A percentile compares a stretch with the other conserved stretches of the same genome.
Conservation (phyloP, 2,329 filamentous ascomycete species). For the Microdochium bolleyi region DNA sequence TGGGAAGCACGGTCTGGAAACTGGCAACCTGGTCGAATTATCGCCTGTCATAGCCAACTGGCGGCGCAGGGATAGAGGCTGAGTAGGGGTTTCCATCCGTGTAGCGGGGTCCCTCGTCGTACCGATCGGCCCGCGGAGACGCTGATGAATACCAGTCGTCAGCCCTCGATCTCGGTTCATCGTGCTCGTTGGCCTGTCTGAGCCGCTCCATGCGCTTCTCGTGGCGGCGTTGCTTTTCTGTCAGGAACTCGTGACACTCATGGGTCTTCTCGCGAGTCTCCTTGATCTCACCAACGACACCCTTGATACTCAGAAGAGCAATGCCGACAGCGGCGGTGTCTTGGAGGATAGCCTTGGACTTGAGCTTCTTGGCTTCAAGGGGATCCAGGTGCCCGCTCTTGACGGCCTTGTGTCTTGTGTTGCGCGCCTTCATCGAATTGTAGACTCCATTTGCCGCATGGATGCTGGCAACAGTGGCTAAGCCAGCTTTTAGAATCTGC, state of each 20-base stretch:
- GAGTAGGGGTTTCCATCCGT: conserved; percentile 39
- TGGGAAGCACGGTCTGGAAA: too few relatives aligned
- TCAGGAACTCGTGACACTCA: conserved; percentile 39
- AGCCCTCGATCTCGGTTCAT: conserved; percentile 28
- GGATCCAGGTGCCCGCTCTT: conserved; percentile 42
- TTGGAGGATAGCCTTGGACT: conserved; percentile 47
- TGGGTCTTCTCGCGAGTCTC: conserved; percentile 42
- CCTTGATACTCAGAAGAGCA: conserved; percentile 49
- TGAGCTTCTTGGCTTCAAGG: conserved; percentile 46
- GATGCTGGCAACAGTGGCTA: conserved; percentile 51
- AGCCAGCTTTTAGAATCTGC: conserved; percentile 47
- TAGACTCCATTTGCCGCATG: conserved; percentile 53
- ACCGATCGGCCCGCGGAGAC: conserved; percentile 27
- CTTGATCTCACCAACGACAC: conserved; percentile 47
- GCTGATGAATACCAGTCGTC: conserved; percentile 35
- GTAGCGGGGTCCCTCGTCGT: conserved; percentile 36
- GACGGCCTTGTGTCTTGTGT: conserved; percentile 43
- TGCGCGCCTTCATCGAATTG: conserved; percentile 49
- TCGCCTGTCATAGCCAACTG: conserved; percentile 27
- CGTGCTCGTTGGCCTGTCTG: conserved; percentile 15
- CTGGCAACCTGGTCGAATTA: conserved; percentile 8
- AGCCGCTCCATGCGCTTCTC: conserved; percentile 34
- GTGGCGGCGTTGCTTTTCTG: conserved; percentile 41
- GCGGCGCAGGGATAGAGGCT: conserved; percentile 31
- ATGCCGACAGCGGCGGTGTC: conserved; percentile 52